Percentiles rank a stretch among this genome's conserved stretches.
These are phyloP conservation scores for Stemphylium beticola DNA, from an alignment of 2,329 filamentous ascomycete genomes.

Conservation along the genomic window DNA sequence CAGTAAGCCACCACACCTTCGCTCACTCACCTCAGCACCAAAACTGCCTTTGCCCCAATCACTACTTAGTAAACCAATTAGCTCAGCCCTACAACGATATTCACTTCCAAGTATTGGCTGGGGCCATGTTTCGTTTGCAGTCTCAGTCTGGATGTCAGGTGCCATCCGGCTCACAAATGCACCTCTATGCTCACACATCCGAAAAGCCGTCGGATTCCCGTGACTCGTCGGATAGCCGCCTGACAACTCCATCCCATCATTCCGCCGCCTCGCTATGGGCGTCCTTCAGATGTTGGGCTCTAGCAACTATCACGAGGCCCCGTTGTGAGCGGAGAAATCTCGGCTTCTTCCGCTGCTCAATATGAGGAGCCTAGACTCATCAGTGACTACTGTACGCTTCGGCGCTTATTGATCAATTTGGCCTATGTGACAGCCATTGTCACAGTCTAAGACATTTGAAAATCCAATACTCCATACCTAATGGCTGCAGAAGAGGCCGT, in stretches of 20 bases:
- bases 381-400: neutral
- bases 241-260: constrained; percentile 11
- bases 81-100: constrained; percentile 5
- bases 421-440: constrained; percentile 9
- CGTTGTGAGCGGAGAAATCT: constrained; percentile 7
- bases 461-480: neutral
- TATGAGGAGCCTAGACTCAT: neutral
- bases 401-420: constrained; percentile 1
- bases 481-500: constrained; percentile 18
- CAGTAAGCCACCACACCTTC: constrained; percentile 12
- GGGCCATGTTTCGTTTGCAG: neutral
- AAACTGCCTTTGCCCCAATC: constrained; percentile 3
- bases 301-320: neutral
- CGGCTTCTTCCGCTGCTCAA: neutral
- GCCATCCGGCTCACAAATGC: constrained; percentile 2
- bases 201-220: neutral
- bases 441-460: constrained; percentile 21
- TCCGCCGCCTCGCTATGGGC: neutral
- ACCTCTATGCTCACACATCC: neutral
- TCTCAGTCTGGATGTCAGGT: neutral
- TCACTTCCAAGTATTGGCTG: constrained; percentile 4
- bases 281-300: neutral
- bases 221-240: constrained; percentile 10
- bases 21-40: constrained; percentile 16
- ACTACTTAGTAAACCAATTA: neutral